These are phyloP conservation scores for Neurospora terricola DNA, from an alignment of 495 filamentous ascomycete genomes.

Conservation along the genomic window DNA sequence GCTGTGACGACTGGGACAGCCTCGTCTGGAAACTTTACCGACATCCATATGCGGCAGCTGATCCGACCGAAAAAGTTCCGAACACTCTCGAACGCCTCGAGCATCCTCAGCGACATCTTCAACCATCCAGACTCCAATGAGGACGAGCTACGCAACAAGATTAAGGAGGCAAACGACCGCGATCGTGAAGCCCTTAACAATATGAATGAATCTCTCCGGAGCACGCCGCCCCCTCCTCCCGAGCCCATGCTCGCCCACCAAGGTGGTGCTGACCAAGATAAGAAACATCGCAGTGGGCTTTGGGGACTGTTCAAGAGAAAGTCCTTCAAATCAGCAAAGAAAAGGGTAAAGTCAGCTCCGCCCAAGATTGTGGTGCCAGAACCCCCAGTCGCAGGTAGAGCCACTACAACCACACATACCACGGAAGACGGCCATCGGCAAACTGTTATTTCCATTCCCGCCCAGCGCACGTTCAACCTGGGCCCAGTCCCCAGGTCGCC, in stretches of 20 bases:
- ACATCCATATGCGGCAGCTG: constrained; percentile 5
- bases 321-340: neutral
- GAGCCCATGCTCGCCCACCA: constrained; percentile 14
- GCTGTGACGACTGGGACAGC: neutral
- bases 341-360: constrained; percentile 4
- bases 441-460: constrained; percentile 43
- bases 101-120: constrained; percentile 17
- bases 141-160: constrained; percentile 8
- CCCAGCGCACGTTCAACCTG: neutral
- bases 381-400: constrained; percentile 33
- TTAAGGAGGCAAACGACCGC: constrained; percentile 13
- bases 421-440: constrained; percentile 28
- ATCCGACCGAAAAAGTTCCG: constrained; percentile 11
- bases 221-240: constrained; percentile 30
- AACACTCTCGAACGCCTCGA: constrained; percentile 10
- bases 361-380: constrained; percentile 33
- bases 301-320: constrained; percentile 10
- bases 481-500: neutral
- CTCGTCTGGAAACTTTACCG: neutral
- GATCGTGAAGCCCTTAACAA: constrained; percentile 8
- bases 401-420: constrained; percentile 5
- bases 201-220: constrained; percentile 32
- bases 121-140: constrained; percentile 14
- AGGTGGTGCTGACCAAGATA: constrained; percentile 1
- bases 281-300: neutral